Evolutionary conservation across 257 asterid genomes (phyloP).

Genomic region (Capsicum pubescens): DNA sequence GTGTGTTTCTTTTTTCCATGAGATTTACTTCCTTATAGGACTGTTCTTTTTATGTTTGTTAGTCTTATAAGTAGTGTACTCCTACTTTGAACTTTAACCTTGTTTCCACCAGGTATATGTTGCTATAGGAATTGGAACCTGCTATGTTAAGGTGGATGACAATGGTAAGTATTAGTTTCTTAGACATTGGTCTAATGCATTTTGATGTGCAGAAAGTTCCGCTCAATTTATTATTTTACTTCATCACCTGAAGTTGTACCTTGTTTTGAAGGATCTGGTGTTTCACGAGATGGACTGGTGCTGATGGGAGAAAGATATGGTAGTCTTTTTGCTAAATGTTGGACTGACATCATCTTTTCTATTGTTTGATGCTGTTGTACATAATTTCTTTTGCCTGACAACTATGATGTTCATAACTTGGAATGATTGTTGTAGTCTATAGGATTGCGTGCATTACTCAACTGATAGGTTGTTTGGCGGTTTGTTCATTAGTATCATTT

Average conservation of each 20-base stretch:
- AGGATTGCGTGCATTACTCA: neutral
- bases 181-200: neutral
- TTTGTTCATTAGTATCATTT: neutral
- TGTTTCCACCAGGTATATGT: slow-evolving; percentile 63
- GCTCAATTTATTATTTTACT: slow-evolving; percentile 13
- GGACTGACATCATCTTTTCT: neutral
- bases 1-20: neutral
- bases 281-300: slow-evolving; percentile 77
- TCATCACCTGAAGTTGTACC: slow-evolving; percentile 25
- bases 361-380: neutral
- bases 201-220: slow-evolving; percentile 11
- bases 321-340: slow-evolving; percentile 36
- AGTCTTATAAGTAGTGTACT: neutral
- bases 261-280: slow-evolving; percentile 67
- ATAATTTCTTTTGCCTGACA: neutral
- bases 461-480: neutral
- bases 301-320: slow-evolving; percentile 85
- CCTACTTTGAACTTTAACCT: slow-evolving; percentile 6
- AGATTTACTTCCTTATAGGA: neutral
- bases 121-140: slow-evolving; percentile 66
- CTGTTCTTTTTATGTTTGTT: neutral
- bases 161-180: slow-evolving; percentile 58
- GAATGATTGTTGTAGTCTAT: neutral
- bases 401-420: neutral
- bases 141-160: slow-evolving; percentile 75